A percentile compares a stretch with the other conserved stretches of the same genome.
phyloP scores from a whole-genome alignment of 768 basidiomycete species.

The Vishniacozyma victoriae region DNA sequence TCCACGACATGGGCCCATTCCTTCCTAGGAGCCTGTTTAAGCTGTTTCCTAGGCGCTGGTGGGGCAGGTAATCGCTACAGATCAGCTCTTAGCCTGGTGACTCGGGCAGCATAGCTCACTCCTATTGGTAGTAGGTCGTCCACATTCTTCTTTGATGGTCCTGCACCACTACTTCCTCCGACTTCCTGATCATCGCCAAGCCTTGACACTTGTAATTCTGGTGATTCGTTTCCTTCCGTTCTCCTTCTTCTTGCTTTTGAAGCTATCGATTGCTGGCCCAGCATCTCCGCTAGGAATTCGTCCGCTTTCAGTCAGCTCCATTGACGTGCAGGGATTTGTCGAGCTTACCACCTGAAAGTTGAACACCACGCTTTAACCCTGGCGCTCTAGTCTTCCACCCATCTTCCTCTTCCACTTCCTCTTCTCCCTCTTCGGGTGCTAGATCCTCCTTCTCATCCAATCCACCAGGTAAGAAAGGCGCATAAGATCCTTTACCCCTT shows the following conservation, averaged over 20 bases:
- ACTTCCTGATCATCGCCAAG: constrained; percentile 23
- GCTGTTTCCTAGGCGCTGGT: constrained; percentile 31
- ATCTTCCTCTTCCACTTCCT: constrained; percentile 43
- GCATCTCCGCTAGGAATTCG: constrained; percentile 37
- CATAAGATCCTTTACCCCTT: constrained; percentile 83
- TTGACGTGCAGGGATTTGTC: not conserved
- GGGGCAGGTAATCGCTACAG: constrained; percentile 39
- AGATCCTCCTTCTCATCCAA: constrained; percentile 45
- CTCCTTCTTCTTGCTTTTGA: constrained; percentile 41
- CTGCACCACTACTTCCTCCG: constrained; percentile 49
- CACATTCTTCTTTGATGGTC: constrained; percentile 53
- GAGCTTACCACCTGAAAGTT: constrained; percentile 50
- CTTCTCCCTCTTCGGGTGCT: constrained; percentile 9
- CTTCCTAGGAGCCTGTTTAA: constrained; percentile 56
- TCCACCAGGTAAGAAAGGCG: constrained; percentile 93
- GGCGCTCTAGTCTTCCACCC: constrained; percentile 65
- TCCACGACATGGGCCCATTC: constrained; percentile 99
- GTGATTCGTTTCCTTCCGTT: constrained; percentile 30
- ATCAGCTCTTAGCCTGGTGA: constrained; percentile 4
- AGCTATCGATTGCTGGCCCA: constrained; percentile 30
- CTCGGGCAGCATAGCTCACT: constrained; percentile 33
- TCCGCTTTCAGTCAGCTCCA: constrained; percentile 18
- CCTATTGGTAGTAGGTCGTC: constrained; percentile 67
- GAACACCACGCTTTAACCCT: constrained; percentile 73
- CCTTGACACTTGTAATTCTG: constrained; percentile 26